Evolutionary conservation across 1,139 yeast genomes (phyloP).

Genomic region (Tardiomyces depauwii): DNA sequence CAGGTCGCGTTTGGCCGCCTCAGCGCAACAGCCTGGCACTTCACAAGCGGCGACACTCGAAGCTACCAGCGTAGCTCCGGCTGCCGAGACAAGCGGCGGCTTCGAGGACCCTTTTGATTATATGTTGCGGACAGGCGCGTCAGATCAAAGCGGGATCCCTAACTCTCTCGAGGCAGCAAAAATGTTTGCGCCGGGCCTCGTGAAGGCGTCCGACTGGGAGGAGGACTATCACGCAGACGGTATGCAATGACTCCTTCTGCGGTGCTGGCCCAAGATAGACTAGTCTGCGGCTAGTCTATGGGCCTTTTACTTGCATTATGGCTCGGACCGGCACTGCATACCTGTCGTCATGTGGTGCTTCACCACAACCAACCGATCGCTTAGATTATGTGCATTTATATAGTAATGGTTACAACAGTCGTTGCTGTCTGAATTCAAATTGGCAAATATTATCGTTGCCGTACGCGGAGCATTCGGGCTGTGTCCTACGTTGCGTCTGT

Average conservation of each 20-base stretch:
- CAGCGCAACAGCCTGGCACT: too few relatives aligned
- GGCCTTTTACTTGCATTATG: too few relatives aligned
- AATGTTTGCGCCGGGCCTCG: slow-evolving; percentile 12
- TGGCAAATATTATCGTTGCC: too few relatives aligned
- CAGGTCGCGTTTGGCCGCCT: background rate
- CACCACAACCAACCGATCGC: too few relatives aligned
- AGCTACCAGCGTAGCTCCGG: background rate
- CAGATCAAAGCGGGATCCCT: slow-evolving; percentile 2
- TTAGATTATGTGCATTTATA: too few relatives aligned
- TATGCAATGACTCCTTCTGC: slow-evolving; percentile 2
- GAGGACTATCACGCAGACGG: slow-evolving; percentile 15
- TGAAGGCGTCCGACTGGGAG: slow-evolving; percentile 17
- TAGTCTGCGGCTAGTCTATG: too few relatives aligned
- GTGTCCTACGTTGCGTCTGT: too few relatives aligned
- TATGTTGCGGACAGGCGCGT: slow-evolving; percentile 8
- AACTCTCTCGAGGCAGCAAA: slow-evolving; percentile 18
- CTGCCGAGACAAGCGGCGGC: slow-evolving; percentile 1
- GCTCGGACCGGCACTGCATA: too few relatives aligned
- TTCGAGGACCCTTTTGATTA: slow-evolving; percentile 21
- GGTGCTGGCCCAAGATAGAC: slow-evolving; percentile 4
- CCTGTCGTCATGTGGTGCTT: too few relatives aligned
- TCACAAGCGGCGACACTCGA: background rate
- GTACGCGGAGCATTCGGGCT: too few relatives aligned
- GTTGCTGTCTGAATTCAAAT: too few relatives aligned
- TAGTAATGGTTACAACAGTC: too few relatives aligned